Base-by-base conservation (phyloP, 345 rosid genomes). In the Lenwebbia sp. region DNA sequence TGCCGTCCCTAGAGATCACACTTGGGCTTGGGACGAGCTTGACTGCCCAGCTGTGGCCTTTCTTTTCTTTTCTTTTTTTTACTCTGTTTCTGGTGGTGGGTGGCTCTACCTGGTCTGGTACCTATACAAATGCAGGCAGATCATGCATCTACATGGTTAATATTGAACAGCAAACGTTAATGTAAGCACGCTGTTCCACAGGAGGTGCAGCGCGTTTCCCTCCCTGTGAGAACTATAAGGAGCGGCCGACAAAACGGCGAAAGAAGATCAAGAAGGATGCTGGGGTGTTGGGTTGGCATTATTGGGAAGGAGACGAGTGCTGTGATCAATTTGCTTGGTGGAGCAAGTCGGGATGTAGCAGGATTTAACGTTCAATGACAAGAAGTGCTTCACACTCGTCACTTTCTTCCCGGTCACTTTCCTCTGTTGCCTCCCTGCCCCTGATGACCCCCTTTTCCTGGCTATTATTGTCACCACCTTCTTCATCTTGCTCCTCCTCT, bases 311-410 rank as follows among this genome's bases (percentile, higher is more conserved):
- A 88, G 88, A 37, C 13, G 74, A 44, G 87, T 60, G 40, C 84
- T 58, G 3, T 57, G 86, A 25, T 62, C 84, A 54, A 87, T 75
- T 10, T 12, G 81, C 40, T 25, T 37, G 5, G 28, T 56, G 81
- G 88, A 26, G 85, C 88, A 75, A 17, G 82, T 37, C 26, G 89
- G 86, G 54, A 81, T 75, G 37, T 87, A 91, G 87, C 92, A 91
- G 55, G 91, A 88, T 28, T 52, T 86, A 1, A 90, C 89, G 13
- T 84, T 86, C 52, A 89, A 65, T 75, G 81, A 70, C 26, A 70
- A 33, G 47, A 37, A 70, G 26, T 10, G 47, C 81, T 70, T 70
- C 47, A 89, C 84, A 83, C 85, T 81, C 86, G 58, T 91, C 40
- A 70, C 56, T 86, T 88, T 86, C 84, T 70, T 89, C 12, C 81